Percentiles rank a stretch among this genome's conserved stretches.
phyloP scores from a whole-genome alignment of 257 asterid species.

The Penstemon eatonii region DNA sequence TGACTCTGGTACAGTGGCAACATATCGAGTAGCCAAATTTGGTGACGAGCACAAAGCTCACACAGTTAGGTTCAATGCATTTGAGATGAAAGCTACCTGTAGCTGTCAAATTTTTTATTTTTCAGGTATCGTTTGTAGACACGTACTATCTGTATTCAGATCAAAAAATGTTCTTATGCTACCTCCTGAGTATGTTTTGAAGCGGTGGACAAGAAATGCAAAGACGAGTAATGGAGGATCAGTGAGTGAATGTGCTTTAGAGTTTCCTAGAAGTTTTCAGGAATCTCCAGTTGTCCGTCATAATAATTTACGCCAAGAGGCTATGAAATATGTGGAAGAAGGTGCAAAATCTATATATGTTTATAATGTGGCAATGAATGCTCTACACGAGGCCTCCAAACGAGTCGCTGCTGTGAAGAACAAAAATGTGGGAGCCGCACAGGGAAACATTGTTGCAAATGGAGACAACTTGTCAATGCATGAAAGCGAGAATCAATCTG shows the following conservation, averaged over 20 bases:
- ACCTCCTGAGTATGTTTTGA: slow-evolving; percentile 72
- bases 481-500: slow-evolving; percentile 42
- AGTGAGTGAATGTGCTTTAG: slow-evolving; percentile 34
- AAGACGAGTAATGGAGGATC: slow-evolving; percentile 42
- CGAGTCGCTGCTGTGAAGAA: slow-evolving; percentile 61
- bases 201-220: slow-evolving; percentile 90
- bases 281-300: slow-evolving; percentile 57
- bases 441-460: slow-evolving; percentile 39
- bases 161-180: slow-evolving; percentile 71
- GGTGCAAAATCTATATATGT: slow-evolving; percentile 79
- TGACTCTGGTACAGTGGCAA: slow-evolving; percentile 45
- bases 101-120: slow-evolving; percentile 79
- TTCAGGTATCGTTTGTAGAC: slow-evolving; percentile 81
- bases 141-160: slow-evolving; percentile 75
- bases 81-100: slow-evolving; percentile 71
- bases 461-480: slow-evolving; percentile 44
- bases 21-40: slow-evolving; percentile 73
- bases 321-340: slow-evolving; percentile 80
- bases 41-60: slow-evolving; percentile 79
- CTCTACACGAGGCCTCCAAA: slow-evolving; percentile 71
- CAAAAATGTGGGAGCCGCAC: slow-evolving; percentile 39
- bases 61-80: slow-evolving; percentile 52
- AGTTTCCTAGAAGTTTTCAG: slow-evolving; percentile 35
- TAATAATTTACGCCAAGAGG: slow-evolving; percentile 70
- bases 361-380: slow-evolving; percentile 72